Evolutionary conservation across 1,284 basidiomycete species (phyloP).

Genomic region (Entoloma clypeatum): DNA sequence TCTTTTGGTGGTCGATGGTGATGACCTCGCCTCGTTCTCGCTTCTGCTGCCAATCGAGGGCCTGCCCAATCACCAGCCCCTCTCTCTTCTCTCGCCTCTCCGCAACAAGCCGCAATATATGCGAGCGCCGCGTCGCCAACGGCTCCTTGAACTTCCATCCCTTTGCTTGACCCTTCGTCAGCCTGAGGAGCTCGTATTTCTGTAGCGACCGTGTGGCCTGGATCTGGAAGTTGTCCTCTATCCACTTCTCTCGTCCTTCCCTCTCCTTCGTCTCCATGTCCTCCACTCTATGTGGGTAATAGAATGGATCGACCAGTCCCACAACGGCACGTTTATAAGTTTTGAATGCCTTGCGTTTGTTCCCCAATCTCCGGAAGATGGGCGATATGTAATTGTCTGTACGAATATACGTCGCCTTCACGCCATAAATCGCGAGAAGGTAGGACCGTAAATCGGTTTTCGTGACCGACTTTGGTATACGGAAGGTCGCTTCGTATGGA

Average conservation of each 20-base stretch:
- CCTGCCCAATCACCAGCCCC: slow-evolving; percentile 42
- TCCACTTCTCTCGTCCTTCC: slow-evolving; percentile 49
- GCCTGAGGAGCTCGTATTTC: slow-evolving; percentile 43
- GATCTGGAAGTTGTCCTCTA: slow-evolving; percentile 58
- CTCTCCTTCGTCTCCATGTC: slow-evolving; percentile 63
- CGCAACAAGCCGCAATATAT: slow-evolving; percentile 46
- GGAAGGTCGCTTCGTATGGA: slow-evolving; percentile 92
- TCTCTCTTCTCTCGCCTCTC: slow-evolving; percentile 59
- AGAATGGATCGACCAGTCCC: slow-evolving; percentile 86
- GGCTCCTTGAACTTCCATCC: slow-evolving; percentile 44
- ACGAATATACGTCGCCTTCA: slow-evolving; percentile 88
- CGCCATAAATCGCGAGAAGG: slow-evolving; percentile 79
- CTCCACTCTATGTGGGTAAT: slow-evolving; percentile 78
- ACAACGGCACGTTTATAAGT: slow-evolving; percentile 87
- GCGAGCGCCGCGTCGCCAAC: slow-evolving; percentile 38
- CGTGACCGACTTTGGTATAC: slow-evolving; percentile 80
- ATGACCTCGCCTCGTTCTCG: slow-evolving; percentile 33
- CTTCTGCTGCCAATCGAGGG: slow-evolving; percentile 40
- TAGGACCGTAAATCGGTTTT: slow-evolving; percentile 92
- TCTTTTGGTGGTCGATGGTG: slow-evolving; percentile 14
- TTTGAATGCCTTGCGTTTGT: slow-evolving; percentile 38
- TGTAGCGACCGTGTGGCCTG: slow-evolving; percentile 37
- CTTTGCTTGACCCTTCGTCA: slow-evolving; percentile 43
- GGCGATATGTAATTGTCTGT: slow-evolving; percentile 83
- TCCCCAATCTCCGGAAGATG: slow-evolving; percentile 24